Percentiles rank a stretch among this genome's conserved stretches.
Conservation (phyloP, 805 yeast species). For the Nakazawaea wyomingensis region DNA sequence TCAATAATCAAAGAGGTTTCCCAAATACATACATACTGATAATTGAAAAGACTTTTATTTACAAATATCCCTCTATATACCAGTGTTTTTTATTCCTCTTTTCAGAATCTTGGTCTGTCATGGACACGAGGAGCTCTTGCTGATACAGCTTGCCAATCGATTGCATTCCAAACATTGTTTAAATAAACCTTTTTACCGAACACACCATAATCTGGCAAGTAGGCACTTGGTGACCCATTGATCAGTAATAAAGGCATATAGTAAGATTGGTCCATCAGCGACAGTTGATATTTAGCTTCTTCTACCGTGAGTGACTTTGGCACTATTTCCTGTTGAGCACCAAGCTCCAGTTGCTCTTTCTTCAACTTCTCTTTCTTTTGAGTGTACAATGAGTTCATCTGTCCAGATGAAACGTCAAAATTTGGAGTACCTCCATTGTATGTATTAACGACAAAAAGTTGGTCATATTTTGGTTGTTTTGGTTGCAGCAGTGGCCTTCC, state of each 20-base stretch:
- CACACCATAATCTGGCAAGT: slow-evolving; percentile 71
- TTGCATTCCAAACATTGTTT: slow-evolving; percentile 66
- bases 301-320: slow-evolving; percentile 27
- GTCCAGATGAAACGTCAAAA: slow-evolving; percentile 49
- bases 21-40: no score
- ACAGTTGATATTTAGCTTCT: slow-evolving; percentile 33
- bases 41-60: no score
- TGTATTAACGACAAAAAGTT: slow-evolving; percentile 70
- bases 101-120: slow-evolving; percentile 11
- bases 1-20: no score
- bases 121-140: slow-evolving; percentile 29
- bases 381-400: slow-evolving; percentile 36
- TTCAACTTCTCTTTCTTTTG: slow-evolving; percentile 26
- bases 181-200: slow-evolving; percentile 71
- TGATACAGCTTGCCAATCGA: slow-evolving; percentile 79
- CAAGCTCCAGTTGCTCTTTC: background rate
- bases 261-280: slow-evolving; percentile 34
- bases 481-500: slow-evolving; percentile 12
- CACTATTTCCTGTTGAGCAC: background rate
- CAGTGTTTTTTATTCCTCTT: no score
- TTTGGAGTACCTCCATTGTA: slow-evolving; percentile 87
- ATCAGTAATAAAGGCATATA: slow-evolving; percentile 61
- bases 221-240: slow-evolving; percentile 68
- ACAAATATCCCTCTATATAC: no score
- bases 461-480: slow-evolving; percentile 28